Evolutionary conservation across 768 basidiomycete species (phyloP).

Genomic region (Bullera alba): DNA sequence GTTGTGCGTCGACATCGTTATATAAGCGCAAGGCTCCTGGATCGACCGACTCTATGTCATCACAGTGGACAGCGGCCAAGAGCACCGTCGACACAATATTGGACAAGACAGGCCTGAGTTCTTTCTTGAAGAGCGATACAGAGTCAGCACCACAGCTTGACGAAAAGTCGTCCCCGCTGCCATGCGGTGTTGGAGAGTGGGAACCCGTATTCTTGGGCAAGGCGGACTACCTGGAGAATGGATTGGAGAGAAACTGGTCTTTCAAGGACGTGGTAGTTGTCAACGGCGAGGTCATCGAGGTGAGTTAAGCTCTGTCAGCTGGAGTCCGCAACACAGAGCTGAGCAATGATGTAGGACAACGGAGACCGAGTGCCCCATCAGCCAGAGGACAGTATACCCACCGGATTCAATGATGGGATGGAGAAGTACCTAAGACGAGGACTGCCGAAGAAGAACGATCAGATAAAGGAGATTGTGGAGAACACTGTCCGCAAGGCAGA

Average conservation of each 20-base stretch:
- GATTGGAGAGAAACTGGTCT: constrained; percentile 45
- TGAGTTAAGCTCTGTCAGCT: constrained; percentile 8
- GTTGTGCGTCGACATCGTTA: constrained; percentile 38
- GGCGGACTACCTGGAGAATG: constrained; percentile 43
- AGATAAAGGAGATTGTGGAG: not conserved
- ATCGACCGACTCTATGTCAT: no score
- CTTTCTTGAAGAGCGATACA: no score
- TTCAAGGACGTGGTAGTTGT: constrained; percentile 38
- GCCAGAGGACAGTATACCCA: constrained; percentile 26
- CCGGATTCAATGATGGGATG: constrained; percentile 35
- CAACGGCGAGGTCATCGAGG: constrained; percentile 42
- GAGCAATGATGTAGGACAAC: constrained; percentile 29
- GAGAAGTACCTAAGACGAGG: constrained; percentile 31
- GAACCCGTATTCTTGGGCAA: constrained; percentile 37
- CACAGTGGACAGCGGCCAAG: no score
- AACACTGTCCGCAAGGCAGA: not conserved
- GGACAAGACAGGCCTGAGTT: no score
- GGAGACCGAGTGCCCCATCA: constrained; percentile 32
- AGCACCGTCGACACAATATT: no score
- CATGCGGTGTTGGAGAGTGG: constrained; percentile 40
- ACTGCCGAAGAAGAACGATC: not conserved
- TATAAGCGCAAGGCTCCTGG: constrained; percentile 21
- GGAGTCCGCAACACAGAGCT: constrained; percentile 14
- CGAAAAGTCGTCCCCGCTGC: no score
- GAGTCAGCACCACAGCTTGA: no score